Base-by-base conservation (phyloP, 306 rosid species). In the Gastrolobium villosum region DNA sequence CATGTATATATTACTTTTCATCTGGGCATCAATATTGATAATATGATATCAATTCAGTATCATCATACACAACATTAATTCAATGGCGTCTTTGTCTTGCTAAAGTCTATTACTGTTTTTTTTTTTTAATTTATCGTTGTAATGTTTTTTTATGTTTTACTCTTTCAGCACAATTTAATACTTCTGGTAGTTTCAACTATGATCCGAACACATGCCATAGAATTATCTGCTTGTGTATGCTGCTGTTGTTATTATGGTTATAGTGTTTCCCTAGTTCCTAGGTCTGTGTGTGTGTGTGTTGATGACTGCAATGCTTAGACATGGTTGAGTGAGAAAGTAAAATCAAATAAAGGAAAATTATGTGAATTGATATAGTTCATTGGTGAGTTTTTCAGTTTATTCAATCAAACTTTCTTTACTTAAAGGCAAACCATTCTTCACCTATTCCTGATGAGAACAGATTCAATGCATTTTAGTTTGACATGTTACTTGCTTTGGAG, bases 371-470 rank as follows among this genome's bases (percentile, higher is more conserved):
- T 44, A 67, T 45, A 32, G 30, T 63, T 61, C 63, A 40, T 10
- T 56, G 59, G 77, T 70, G 13, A 63, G 62, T 28, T 79, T 11
- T 10, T 31, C 46, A 10, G 40, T 71, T 70, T 61, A 62, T 26
- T 30, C 79, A 20, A 15, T 64, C 44, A 53, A 36, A n/a, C 35
- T 80, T 32, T 34, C 15, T 41, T 41, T 10, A 34, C 41, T 43
- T 11, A 20, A 54, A 40, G 30, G 15, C 65, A 57, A 72, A 34
- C 37, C 62, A 41, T 73, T 72, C 37, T n/a, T 65, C 57, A 70
- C 30, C 46, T 36, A 44, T 54, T 57, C 46, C 32, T 55, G 66
- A 52, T 14, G 49, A 74, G 55, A 54, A 11, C 13, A 46, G 69
- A 15, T 70, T 30, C 49, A 36, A 44, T 13, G 55, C 31, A 11